Conservation (phyloP, 345 rosid species). For the Hypericum androsaemum region DNA sequence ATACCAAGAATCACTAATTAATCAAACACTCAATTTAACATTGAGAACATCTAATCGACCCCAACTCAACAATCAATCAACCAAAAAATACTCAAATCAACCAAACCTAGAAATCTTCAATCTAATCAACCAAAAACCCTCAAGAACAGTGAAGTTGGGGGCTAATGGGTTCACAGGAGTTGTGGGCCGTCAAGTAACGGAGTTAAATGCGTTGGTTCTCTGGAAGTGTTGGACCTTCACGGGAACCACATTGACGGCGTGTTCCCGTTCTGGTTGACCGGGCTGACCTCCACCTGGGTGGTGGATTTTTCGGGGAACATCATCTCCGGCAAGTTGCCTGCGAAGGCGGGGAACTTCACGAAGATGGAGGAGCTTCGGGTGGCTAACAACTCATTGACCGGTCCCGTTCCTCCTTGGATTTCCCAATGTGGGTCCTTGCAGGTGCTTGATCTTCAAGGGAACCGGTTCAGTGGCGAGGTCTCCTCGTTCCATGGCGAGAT, state of each 20-base stretch:
- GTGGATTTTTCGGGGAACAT: slow-evolving; percentile 66
- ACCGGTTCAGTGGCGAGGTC: slow-evolving; percentile 45
- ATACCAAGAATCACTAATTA: too few species aligned
- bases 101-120: too few species aligned
- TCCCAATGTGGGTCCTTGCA: slow-evolving; percentile 51
- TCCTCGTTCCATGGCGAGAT: slow-evolving; percentile 54
- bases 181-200: slow-evolving; percentile 22
- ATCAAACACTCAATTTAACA: too few species aligned
- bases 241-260: slow-evolving; percentile 42
- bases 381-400: slow-evolving; percentile 61
- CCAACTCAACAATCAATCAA: too few species aligned
- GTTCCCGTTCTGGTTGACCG: slow-evolving; percentile 62
- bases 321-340: slow-evolving; percentile 56
- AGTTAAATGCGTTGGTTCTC: slow-evolving; percentile 38
- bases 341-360: slow-evolving; percentile 43
- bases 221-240: slow-evolving; percentile 57
- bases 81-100: too few species aligned
- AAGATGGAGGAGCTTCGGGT: slow-evolving; percentile 48
- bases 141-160: slow-evolving; percentile 55
- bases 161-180: slow-evolving; percentile 42
- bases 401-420: slow-evolving; percentile 48
- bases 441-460: slow-evolving; percentile 63
- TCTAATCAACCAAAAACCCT: slow-evolving; percentile 41
- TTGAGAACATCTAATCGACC: too few species aligned
- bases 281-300: slow-evolving; percentile 26